Evolutionary conservation across 2,329 filamentous ascomycete species (phyloP).

Genomic region (Allantophomopsis cytisporea): DNA sequence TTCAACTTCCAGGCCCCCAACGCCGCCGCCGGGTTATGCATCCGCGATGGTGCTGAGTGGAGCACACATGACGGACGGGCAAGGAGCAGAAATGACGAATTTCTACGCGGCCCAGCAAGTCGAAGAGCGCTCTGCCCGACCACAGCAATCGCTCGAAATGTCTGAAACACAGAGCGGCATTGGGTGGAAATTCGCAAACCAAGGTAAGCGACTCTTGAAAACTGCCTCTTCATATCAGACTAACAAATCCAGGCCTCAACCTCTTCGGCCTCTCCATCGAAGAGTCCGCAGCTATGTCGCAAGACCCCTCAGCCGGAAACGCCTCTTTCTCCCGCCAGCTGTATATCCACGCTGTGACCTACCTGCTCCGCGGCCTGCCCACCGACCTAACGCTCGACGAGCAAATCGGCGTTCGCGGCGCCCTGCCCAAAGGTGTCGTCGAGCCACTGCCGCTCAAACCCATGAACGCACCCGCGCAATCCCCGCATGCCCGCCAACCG

Average conservation of each 20-base stretch:
- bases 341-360: constrained; percentile 49
- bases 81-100: constrained; percentile 5
- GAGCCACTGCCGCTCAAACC: constrained; percentile 6
- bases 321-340: constrained; percentile 41
- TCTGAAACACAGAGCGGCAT: constrained; percentile 22
- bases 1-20: constrained; percentile 16
- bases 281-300: constrained; percentile 23
- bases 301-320: constrained; percentile 18
- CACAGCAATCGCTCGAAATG: constrained; percentile 3
- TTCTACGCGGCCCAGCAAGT: constrained; percentile 5
- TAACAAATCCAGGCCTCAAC: constrained; percentile 23
- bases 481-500: constrained; percentile 7
- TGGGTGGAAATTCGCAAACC: constrained; percentile 34
- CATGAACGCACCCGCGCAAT: not conserved
- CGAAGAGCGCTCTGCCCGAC: not conserved
- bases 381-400: constrained; percentile 41
- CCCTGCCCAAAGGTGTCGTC: constrained; percentile 27
- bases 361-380: constrained; percentile 50
- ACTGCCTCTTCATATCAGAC: not conserved
- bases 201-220: constrained; percentile 22
- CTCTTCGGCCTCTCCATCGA: constrained; percentile 29
- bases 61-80: not conserved
- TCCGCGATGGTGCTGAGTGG: constrained; percentile 11
- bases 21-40: constrained; percentile 10
- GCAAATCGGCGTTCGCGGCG: constrained; percentile 31